Evolutionary conservation across 164 flowering plant genomes (phyloP).

Genomic region (Magnolia kwangsiensis): DNA sequence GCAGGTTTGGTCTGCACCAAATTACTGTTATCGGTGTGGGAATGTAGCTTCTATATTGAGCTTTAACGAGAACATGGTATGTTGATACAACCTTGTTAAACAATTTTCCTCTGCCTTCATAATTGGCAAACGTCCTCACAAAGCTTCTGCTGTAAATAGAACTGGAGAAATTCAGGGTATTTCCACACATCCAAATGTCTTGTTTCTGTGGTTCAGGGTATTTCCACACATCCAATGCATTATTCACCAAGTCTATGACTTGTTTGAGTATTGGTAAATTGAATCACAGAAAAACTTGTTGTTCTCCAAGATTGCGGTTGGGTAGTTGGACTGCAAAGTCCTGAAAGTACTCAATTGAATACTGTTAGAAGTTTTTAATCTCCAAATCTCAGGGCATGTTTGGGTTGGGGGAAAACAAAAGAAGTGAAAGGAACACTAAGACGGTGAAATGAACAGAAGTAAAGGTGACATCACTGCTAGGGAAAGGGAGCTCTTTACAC

Average conservation of each 20-base stretch:
- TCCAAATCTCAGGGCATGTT: neutral
- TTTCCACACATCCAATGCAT: neutral
- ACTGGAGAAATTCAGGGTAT: neutral
- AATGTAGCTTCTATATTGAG: conserved; percentile 99
- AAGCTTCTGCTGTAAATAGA: neutral
- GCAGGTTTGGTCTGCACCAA: conserved; percentile 98
- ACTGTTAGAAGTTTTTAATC: neutral
- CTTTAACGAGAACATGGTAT: conserved; percentile 91
- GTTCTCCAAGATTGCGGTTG: neutral
- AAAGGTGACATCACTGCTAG: no score
- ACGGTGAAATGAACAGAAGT: no score
- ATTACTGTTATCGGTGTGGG: conserved; percentile 98
- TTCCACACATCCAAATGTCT: neutral
- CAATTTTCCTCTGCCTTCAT: neutral
- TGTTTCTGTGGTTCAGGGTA: neutral
- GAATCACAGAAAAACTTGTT: neutral
- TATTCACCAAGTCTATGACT: neutral
- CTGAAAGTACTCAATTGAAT: neutral
- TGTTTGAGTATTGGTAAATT: neutral
- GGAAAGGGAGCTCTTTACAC: no score
- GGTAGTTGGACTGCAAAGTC: no score
- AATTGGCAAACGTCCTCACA: neutral
- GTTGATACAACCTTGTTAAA: neutral
- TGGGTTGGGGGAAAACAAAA: no score
- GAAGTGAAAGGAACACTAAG: no score